Evolutionary conservation across 176 grass and related monocot genomes (phyloP), one percentile per base, ranked within the genome.

Genomic region (Typha latifolia): DNA sequence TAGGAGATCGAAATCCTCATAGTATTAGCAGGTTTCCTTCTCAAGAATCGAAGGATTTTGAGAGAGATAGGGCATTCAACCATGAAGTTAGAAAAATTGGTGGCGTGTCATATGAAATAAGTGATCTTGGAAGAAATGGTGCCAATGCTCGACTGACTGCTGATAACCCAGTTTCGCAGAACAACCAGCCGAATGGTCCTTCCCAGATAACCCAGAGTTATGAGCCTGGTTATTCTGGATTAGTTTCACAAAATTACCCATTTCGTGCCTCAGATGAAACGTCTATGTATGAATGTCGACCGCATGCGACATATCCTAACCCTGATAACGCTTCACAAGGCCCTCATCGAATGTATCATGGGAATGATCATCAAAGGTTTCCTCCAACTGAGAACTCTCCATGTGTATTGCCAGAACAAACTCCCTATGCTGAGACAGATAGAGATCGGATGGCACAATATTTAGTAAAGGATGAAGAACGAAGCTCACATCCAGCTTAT

Each of bases 351-450:
- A 23, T 56, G 29, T 43, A 59, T 57, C 14, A 48, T 48, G 47
- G 12, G 3, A 24, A 48, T 59, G 50, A 75, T 66, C 51, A 51
- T 15, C 62, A 43, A 22, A n/a, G 63, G 29, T 24, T 57, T 52
- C 48, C 14, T 66, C 29, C 48, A 66, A 23, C 49, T 16, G 62
- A 75, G 27, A 50, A 57, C 34, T 66, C 27, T 13, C 47, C 43
- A 16, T 66, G 59, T 59, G 13, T 11, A 2, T 32, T 66, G 49
- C 13, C 51, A 59, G 47, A 48, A 11, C 68, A 70, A 3, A 12
- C 63, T 48, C 51, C 34, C 20, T 29, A 67, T 76, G 32, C 21
- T 16, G 63, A 66, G 6, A 49, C n/a, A 13, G 73, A 11, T 51
- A 53, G 49, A 16, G 34, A 55, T 55, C 26, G 9, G 49, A 47